These are phyloP conservation scores for Dictyostelium citrinum DNA, from an alignment of 78 protist genomes.

Conservation along the genomic window DNA sequence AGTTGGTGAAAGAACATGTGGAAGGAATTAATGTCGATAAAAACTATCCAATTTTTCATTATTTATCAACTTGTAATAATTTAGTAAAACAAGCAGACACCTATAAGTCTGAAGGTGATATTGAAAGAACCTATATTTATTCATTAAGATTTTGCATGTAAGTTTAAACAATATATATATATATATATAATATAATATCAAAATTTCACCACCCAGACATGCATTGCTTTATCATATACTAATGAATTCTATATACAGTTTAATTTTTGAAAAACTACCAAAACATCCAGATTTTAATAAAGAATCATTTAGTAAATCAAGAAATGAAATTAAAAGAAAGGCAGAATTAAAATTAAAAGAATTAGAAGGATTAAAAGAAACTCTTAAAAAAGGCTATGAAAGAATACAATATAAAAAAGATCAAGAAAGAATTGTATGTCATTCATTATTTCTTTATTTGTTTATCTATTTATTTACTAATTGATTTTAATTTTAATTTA, in stretches of 20 bases:
- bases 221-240: no score
- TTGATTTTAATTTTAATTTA: background rate
- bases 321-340: conserved; percentile 14
- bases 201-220: no score
- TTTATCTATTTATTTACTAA: background rate
- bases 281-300: conserved; percentile 47
- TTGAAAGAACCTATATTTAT: conserved; percentile 33
- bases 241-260: no score
- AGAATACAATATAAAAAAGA: background rate
- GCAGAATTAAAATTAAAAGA: conserved; percentile 6
- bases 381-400: conserved; percentile 5
- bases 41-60: background rate
- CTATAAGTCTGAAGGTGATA: conserved; percentile 61
- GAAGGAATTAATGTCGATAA: conserved; percentile 25
- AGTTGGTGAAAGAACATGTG: background rate
- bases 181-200: no score
- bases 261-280: conserved; percentile 51
- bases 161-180: background rate
- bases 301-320: background rate
- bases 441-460: background rate
- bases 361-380: conserved; percentile 25
- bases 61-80: conserved; percentile 48
- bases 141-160: conserved; percentile 60
- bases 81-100: conserved; percentile 20
- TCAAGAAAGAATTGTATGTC: background rate